Evolutionary conservation across 78 protist species (phyloP).

Genomic region (Guillardia theta): DNA sequence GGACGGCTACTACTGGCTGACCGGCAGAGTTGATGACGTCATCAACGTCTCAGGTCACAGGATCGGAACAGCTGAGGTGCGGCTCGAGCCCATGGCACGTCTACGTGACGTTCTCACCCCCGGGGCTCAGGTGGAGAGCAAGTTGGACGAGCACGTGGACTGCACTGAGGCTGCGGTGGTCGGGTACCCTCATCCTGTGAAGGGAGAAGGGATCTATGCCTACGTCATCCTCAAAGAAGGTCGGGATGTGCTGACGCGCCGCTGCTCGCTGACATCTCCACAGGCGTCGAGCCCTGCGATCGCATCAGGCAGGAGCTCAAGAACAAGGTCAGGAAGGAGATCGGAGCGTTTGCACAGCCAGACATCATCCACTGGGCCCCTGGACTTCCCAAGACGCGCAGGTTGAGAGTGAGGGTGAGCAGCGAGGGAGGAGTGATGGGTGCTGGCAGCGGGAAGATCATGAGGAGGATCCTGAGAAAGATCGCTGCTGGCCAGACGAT

Average conservation of each 20-base stretch:
- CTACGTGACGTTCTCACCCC: neutral
- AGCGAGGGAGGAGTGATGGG: too few relatives aligned
- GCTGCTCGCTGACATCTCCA: too few relatives aligned
- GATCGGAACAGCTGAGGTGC: slow-evolving; percentile 82
- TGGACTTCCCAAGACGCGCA: slow-evolving; percentile 81
- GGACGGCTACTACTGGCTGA: slow-evolving; percentile 78
- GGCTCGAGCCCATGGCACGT: neutral
- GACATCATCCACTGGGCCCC: slow-evolving; percentile 61
- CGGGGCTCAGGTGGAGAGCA: slow-evolving; percentile 79
- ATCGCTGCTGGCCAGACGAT: slow-evolving; percentile 62
- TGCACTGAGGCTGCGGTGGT: slow-evolving; percentile 87
- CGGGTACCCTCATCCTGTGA: slow-evolving; percentile 40
- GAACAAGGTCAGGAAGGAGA: slow-evolving; percentile 60
- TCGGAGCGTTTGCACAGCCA: slow-evolving; percentile 66
- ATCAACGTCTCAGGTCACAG: slow-evolving; percentile 90
- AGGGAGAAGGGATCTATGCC: slow-evolving; percentile 75
- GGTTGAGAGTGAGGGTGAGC: too few relatives aligned
- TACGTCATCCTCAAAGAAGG: slow-evolving; percentile 64
- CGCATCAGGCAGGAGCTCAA: slow-evolving; percentile 44
- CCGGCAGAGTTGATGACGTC: slow-evolving; percentile 74
- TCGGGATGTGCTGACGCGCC: too few relatives aligned
- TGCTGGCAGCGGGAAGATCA: slow-evolving; percentile 82
- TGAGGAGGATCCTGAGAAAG: slow-evolving; percentile 80
- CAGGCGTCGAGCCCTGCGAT: slow-evolving; percentile 49
- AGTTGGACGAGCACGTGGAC: slow-evolving; percentile 43